Evolutionary conservation across 2,329 filamentous ascomycete species (phyloP).

Genomic region (Elsinoe australis): DNA sequence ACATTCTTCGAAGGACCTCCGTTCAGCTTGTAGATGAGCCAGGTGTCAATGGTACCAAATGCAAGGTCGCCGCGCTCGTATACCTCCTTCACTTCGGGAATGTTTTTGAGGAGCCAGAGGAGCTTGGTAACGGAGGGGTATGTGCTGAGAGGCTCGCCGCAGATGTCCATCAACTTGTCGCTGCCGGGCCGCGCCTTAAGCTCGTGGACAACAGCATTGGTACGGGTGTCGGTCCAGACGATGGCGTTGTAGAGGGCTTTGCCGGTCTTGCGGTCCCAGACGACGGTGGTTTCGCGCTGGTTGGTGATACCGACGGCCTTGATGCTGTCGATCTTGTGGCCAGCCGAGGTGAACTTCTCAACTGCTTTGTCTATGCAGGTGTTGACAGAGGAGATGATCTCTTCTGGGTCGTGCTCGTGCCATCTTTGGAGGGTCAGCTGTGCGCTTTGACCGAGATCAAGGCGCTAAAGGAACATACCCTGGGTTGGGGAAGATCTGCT

Average conservation of each 20-base stretch:
- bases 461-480: slow-evolving; percentile 55
- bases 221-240: slow-evolving; percentile 84
- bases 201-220: slow-evolving; percentile 65
- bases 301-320: slow-evolving; percentile 79
- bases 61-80: slow-evolving; percentile 69
- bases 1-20: slow-evolving; percentile 60
- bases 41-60: slow-evolving; percentile 83
- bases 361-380: slow-evolving; percentile 72
- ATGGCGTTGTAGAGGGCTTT: slow-evolving; percentile 77
- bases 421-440: slow-evolving; percentile 50
- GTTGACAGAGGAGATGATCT: slow-evolving; percentile 67
- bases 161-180: slow-evolving; percentile 61
- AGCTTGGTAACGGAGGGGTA: slow-evolving; percentile 85
- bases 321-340: slow-evolving; percentile 61
- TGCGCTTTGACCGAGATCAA: not conserved
- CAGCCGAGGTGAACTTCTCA: slow-evolving; percentile 61
- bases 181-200: slow-evolving; percentile 61
- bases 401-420: slow-evolving; percentile 81
- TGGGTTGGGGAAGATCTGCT: slow-evolving; percentile 73
- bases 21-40: slow-evolving; percentile 79
- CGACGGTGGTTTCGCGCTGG: slow-evolving; percentile 79
- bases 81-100: slow-evolving; percentile 59
- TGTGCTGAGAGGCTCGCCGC: slow-evolving; percentile 76
- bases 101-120: slow-evolving; percentile 70
- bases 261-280: slow-evolving; percentile 76